These are phyloP conservation scores for Yamadazyma aaseri DNA, from an alignment of 1,139 yeast species.

Conservation along the genomic window DNA sequence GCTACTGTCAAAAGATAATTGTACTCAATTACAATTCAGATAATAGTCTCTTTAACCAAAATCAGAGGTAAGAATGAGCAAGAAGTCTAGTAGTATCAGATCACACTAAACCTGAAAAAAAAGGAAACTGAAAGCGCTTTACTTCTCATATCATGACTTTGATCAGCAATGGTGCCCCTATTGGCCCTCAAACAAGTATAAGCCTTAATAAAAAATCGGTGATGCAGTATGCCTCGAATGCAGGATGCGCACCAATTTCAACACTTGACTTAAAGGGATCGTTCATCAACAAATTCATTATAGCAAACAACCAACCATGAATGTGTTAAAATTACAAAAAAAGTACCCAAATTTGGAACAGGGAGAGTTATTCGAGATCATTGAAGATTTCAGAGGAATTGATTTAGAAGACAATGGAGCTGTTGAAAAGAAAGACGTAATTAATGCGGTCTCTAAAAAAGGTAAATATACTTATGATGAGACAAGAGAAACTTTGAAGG, in stretches of 20 bases:
- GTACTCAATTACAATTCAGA: no score
- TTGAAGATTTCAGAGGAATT: constrained; percentile 73
- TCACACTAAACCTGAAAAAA: no score
- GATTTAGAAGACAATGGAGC: constrained; percentile 95
- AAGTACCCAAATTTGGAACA: constrained; percentile 86
- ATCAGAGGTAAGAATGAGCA: no score
- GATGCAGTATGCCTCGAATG: not conserved
- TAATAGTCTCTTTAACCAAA: no score
- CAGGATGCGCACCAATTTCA: not conserved
- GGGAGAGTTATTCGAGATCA: constrained; percentile 78
- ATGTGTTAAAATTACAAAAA: constrained; percentile 59
- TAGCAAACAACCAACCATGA: constrained; percentile 28
- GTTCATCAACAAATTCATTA: not conserved
- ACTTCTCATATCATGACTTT: not conserved
- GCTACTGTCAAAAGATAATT: no score
- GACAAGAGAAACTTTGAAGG: constrained; percentile 89
- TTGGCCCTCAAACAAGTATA: not conserved
- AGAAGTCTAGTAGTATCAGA: no score
- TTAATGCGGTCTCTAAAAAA: constrained; percentile 74
- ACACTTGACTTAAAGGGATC: not conserved
- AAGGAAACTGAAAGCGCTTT: no score
- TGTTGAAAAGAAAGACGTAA: constrained; percentile 87
- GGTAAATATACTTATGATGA: constrained; percentile 88
- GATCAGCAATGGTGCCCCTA: not conserved
- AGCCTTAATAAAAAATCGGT: not conserved